Percentiles rank a stretch among this genome's conserved stretches.
Conservation (phyloP, 495 filamentous ascomycete species). For the Hypomontagnella submonticulosa region DNA sequence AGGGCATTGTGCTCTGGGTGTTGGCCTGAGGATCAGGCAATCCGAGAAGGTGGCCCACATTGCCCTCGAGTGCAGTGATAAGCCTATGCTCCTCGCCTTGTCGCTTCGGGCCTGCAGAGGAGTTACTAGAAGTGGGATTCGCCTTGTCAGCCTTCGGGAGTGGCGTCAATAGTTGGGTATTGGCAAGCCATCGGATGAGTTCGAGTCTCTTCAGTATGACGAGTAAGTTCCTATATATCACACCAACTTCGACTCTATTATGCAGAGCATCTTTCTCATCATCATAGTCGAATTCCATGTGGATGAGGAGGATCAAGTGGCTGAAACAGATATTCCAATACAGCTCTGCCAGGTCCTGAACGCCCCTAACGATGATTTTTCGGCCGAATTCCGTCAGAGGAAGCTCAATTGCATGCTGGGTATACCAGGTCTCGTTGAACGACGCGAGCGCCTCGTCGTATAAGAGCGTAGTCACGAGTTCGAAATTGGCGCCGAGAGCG, state of each 20-base stretch:
- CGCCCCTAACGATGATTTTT: conserved; percentile 74
- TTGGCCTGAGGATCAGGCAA: conserved; percentile 47
- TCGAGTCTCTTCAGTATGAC: conserved; percentile 76
- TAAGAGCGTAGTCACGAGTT: conserved; percentile 64
- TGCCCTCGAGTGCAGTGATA: conserved; percentile 63
- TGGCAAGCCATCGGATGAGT: conserved; percentile 83
- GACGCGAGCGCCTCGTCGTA: conserved; percentile 57
- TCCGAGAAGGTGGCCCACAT: conserved; percentile 61
- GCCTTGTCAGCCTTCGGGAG: conserved; percentile 51
- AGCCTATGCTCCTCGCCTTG: conserved; percentile 52
- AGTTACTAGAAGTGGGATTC: conserved; percentile 36
- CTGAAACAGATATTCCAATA: conserved; percentile 78
- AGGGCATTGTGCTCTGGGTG: conserved; percentile 51
- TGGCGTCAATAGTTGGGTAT: conserved; percentile 60
- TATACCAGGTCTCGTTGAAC: conserved; percentile 47
- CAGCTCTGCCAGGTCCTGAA: conserved; percentile 78
- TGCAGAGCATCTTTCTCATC: conserved; percentile 70
- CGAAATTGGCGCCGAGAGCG: conserved; percentile 66
- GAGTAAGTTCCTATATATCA: conserved; percentile 74
- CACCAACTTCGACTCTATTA: conserved; percentile 70
- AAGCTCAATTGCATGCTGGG: conserved; percentile 50
- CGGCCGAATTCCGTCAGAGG: conserved; percentile 76
- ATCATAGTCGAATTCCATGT: conserved; percentile 82
- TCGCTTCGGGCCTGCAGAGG: conserved; percentile 47
- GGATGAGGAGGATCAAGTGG: conserved; percentile 82